Percentiles rank a stretch among this genome's conserved stretches.
Conservation (phyloP, 176 grass and related monocot genomes). For the Rhynchospora tenuis region DNA sequence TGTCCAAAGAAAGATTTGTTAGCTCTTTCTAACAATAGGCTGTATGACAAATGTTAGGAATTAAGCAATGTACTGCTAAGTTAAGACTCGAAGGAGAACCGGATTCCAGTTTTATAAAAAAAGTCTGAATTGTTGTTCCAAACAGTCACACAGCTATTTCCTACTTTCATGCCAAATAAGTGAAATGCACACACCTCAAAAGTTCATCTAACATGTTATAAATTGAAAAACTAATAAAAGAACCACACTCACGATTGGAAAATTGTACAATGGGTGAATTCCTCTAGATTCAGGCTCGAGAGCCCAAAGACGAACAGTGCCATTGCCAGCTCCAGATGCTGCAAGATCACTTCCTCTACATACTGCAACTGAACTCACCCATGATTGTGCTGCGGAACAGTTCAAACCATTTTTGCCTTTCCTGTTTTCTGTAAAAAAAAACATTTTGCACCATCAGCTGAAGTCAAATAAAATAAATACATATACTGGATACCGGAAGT, state of each 20-base stretch:
- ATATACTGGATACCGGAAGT: background rate
- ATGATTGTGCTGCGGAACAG: conserved; percentile 47
- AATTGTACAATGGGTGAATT: conserved; percentile 48
- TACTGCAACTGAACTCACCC: conserved; percentile 66
- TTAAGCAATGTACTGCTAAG: background rate
- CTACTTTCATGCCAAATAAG: background rate
- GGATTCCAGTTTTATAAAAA: too few relatives aligned
- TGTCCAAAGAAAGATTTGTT: conserved; percentile 20
- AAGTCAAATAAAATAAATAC: background rate
- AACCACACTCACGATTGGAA: conserved; percentile 42
- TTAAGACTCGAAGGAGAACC: background rate
- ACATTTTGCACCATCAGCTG: background rate
- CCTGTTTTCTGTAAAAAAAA: conserved; percentile 44
- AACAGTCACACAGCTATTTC: background rate
- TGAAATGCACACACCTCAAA: background rate
- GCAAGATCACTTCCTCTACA: conserved; percentile 80
- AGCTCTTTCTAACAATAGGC: background rate
- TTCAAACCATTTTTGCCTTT: conserved; percentile 20
- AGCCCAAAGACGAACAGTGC: conserved; percentile 61
- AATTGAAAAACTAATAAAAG: background rate
- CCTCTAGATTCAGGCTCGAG: conserved; percentile 63
- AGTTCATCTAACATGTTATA: background rate
- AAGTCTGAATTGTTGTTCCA: background rate
- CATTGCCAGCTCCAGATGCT: conserved; percentile 80
- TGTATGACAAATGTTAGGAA: background rate